A percentile compares a stretch with the other conserved stretches of the same genome.
Conservation (phyloP, 495 filamentous ascomycete genomes). For the Astrothelium subdiscretum region DNA sequence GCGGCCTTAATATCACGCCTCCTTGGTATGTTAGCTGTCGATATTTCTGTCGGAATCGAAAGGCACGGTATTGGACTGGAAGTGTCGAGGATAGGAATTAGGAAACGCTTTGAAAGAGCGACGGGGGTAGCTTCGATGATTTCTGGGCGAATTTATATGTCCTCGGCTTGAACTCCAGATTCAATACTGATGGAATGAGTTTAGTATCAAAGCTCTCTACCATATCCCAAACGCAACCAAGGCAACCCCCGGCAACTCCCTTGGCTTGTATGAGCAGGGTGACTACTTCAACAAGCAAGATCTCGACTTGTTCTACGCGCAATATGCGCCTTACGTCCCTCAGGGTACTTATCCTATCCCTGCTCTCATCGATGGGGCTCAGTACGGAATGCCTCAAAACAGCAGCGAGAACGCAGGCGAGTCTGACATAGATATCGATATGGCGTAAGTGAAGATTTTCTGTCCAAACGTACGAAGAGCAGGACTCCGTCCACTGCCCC, state of each 20-base stretch:
- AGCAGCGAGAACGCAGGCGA: conserved; percentile 4
- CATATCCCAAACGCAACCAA: conserved; percentile 9
- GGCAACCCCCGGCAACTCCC: conserved; percentile 6
- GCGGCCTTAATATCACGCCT: conserved; percentile 12
- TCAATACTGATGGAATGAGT: neutral
- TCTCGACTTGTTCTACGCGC: conserved; percentile 10
- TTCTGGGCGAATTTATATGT: no score
- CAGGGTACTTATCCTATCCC: conserved; percentile 12
- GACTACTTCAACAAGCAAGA: conserved; percentile 1
- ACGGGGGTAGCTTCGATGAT: no score
- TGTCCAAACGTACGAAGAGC: neutral
- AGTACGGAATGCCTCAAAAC: neutral
- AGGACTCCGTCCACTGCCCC: no score
- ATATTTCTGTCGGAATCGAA: neutral
- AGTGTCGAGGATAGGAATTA: no score
- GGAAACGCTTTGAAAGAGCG: no score
- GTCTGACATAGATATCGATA: conserved; percentile 10
- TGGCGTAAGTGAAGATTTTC: conserved; percentile 1
- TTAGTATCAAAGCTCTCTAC: conserved; percentile 9
- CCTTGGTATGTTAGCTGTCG: neutral
- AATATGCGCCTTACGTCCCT: conserved; percentile 9
- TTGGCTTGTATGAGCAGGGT: conserved; percentile 6
- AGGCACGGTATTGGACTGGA: no score
- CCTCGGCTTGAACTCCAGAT: no score
- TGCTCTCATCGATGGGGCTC: conserved; percentile 6